phyloP scores from a whole-genome alignment of 1,284 basidiomycete genomes.

The Takashimella tepidaria region DNA sequence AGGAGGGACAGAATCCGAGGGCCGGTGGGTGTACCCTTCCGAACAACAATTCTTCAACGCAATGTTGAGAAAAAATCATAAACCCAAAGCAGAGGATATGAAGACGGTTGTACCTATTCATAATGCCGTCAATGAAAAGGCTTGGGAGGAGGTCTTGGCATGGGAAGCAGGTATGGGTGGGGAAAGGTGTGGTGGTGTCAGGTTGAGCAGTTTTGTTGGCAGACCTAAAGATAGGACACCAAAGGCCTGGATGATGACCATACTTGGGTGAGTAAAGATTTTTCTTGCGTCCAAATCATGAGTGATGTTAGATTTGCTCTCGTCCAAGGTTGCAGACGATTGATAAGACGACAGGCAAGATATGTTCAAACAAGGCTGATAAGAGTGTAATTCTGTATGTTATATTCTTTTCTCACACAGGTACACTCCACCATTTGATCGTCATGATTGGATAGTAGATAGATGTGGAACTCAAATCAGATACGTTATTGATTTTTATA shows the following conservation, averaged over 20 bases:
- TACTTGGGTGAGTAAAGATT: slow-evolving; percentile 68
- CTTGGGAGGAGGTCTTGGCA: slow-evolving; percentile 82
- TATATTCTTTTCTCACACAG: slow-evolving; percentile 48
- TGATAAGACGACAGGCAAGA: too few relatives aligned
- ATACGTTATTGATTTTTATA: slow-evolving; percentile 99
- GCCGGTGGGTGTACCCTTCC: slow-evolving; percentile 97
- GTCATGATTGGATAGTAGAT: slow-evolving; percentile 96
- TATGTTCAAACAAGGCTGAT: not conserved
- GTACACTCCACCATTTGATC: slow-evolving; percentile 89
- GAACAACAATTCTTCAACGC: slow-evolving; percentile 94
- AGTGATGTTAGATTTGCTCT: not conserved
- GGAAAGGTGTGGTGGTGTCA: slow-evolving; percentile 68
- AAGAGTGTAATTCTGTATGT: not conserved
- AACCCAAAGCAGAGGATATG: slow-evolving; percentile 75
- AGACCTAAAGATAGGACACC: slow-evolving; percentile 57
- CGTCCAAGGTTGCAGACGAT: too few relatives aligned
- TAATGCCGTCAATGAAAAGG: slow-evolving; percentile 97
- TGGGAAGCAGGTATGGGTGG: slow-evolving; percentile 83
- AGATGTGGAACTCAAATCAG: slow-evolving; percentile 80
- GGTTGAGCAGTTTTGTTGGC: slow-evolving; percentile 49
- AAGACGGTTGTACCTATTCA: slow-evolving; percentile 94
- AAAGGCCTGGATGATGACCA: slow-evolving; percentile 72
- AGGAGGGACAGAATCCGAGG: slow-evolving; percentile 36
- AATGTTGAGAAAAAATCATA: slow-evolving; percentile 88
- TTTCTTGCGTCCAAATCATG: not conserved